These are phyloP conservation scores for Amaranthus tricolor DNA, from an alignment of 179 eudicot genomes.

Conservation along the genomic window DNA sequence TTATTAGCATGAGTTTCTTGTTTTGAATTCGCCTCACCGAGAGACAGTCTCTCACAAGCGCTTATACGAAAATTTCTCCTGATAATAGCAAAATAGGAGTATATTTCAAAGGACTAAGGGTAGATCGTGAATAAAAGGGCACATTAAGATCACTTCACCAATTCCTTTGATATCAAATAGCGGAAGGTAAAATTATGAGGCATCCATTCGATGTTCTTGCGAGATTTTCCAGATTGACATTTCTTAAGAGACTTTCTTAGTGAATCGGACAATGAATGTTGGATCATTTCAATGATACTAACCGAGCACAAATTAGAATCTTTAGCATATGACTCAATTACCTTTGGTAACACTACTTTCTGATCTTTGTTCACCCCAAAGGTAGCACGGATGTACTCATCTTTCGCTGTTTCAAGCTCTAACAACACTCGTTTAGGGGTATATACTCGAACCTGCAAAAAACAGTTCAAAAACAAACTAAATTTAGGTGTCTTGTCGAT, in stretches of 20 bases:
- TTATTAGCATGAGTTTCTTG: no score
- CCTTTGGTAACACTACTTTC: conserved; percentile 66
- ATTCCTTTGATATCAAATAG: conserved; percentile 71
- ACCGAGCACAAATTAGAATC: conserved; percentile 62
- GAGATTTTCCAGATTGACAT: conserved; percentile 47
- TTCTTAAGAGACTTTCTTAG: conserved; percentile 67
- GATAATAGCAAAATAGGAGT: conserved; percentile 2
- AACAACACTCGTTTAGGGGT: conserved; percentile 65
- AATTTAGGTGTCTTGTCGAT: no score
- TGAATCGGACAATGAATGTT: conserved; percentile 73
- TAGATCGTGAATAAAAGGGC: not conserved
- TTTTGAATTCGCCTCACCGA: no score
- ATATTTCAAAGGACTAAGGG: conserved; percentile 11
- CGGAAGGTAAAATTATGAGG: conserved; percentile 79
- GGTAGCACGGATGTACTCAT: conserved; percentile 78
- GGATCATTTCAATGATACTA: conserved; percentile 71
- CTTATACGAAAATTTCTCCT: not conserved
- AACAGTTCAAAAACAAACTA: not conserved
- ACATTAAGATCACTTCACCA: conserved; percentile 32
- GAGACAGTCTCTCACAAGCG: no score
- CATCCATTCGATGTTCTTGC: conserved; percentile 73
- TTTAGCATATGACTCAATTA: conserved; percentile 73
- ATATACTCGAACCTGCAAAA: conserved; percentile 60
- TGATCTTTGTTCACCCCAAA: conserved; percentile 80
- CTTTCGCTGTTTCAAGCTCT: conserved; percentile 81